Conservation (phyloP, 805 yeast genomes). For the Dipodascus geniculatus region DNA sequence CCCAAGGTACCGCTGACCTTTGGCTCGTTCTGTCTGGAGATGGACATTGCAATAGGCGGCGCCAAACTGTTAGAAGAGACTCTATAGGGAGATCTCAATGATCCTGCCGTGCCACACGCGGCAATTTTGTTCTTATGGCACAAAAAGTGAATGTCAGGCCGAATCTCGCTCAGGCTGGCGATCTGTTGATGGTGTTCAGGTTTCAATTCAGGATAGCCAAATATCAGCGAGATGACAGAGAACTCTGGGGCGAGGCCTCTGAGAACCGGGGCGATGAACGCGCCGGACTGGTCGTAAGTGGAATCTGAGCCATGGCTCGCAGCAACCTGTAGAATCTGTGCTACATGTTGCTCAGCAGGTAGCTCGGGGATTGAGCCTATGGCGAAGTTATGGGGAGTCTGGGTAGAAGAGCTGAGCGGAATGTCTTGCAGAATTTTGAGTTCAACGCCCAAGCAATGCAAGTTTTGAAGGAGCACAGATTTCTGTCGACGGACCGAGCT, state of each 20-base stretch:
- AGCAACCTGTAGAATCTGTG: constrained; percentile 13
- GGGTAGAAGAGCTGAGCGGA: not conserved
- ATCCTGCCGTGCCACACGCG: constrained; percentile 30
- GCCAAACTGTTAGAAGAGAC: constrained; percentile 29
- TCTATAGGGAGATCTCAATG: constrained; percentile 45
- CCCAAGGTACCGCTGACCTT: constrained; percentile 85
- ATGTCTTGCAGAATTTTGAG: constrained; percentile 22
- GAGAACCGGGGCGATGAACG: constrained; percentile 81
- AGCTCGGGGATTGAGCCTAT: constrained; percentile 14
- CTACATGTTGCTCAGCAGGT: constrained; percentile 13
- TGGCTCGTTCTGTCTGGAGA: constrained; percentile 54
- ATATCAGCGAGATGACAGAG: constrained; percentile 63
- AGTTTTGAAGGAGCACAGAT: constrained; percentile 46
- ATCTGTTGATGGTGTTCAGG: constrained; percentile 56
- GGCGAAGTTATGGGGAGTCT: constrained; percentile 23
- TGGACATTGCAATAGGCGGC: constrained; percentile 77
- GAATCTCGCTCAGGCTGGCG: constrained; percentile 47
- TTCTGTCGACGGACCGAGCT: constrained; percentile 50
- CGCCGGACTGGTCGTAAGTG: constrained; percentile 69
- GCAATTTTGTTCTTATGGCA: constrained; percentile 57
- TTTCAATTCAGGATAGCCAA: constrained; percentile 70
- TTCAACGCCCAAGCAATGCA: constrained; percentile 36
- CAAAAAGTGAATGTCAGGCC: constrained; percentile 69
- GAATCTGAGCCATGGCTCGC: constrained; percentile 13
- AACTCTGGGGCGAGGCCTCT: constrained; percentile 56